Conservation (phyloP, 148 eudicot genomes). For the Arbutus unedo region DNA sequence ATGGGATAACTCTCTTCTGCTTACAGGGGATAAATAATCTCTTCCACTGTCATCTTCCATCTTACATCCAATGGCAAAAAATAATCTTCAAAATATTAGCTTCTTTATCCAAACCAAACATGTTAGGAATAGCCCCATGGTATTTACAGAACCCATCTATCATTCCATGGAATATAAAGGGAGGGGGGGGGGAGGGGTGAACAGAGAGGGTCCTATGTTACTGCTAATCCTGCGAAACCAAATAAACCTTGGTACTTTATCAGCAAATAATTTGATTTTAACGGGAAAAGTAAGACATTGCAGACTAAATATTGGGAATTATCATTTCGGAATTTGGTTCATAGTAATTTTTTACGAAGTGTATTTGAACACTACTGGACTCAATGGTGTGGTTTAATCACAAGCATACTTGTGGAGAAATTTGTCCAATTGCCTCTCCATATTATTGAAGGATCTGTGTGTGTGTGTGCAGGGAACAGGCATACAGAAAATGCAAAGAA, state of each 20-base stretch:
- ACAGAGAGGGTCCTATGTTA: background rate
- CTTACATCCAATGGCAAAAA: background rate
- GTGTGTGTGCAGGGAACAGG: background rate
- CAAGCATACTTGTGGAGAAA: background rate
- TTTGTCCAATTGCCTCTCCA: background rate
- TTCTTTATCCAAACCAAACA: background rate
- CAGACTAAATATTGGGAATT: background rate
- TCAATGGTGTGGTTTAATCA: background rate
- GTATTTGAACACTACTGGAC: background rate
- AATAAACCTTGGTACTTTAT: background rate
- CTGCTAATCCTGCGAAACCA: background rate
- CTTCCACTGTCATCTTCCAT: background rate
- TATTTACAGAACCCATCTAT: background rate
- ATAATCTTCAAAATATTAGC: background rate
- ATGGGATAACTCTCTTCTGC: background rate
- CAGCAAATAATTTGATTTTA: background rate
- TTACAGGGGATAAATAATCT: background rate
- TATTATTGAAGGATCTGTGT: background rate
- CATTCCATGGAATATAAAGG: background rate
- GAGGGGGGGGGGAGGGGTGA: too few species aligned
- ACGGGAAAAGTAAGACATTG: background rate
- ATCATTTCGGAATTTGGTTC: too few species aligned
- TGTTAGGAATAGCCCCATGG: background rate
- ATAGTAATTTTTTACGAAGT: background rate
- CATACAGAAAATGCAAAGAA: background rate